Evolutionary conservation across 129 eudicot genomes (phyloP), one percentile per base, ranked within the genome.

Genomic region (Lactuca sativa): DNA sequence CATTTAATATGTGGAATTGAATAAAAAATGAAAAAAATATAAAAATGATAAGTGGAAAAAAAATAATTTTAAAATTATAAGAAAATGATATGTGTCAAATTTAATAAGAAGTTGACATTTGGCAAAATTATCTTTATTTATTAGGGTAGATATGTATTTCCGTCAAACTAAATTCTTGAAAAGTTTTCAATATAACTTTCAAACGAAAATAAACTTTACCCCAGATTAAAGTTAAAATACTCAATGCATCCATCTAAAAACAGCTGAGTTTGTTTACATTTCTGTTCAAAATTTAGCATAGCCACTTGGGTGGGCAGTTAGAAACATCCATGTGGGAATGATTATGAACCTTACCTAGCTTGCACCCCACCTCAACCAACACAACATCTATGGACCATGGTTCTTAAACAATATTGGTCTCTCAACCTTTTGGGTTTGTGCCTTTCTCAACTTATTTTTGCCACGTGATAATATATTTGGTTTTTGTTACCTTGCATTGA

Each of bases 291-390:
- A 66, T 44, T 16, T 34, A 57, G 37, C 73, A 48, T 66, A 56
- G 21, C 62, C 73, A 66, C 61, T 56, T 59, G 80, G 62, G 52
- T 47, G 74, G 80, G 74, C 55, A 49, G 74, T 75, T 34, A 49
- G 38, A 74, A 66, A 65, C 73, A 66, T 75, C 68, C 80, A 75
- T 67, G 80, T 75, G 80, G 60, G 53, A 53, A 36, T 48, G 74
- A 56, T 64, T 43, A 66, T 75, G 62, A 75, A 36, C 53, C 66
- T 43, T 34, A 43, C 67, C 59, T 65, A 66, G 66, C 54, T 66
- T 74, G 71, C 70, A 74, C 78, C 78, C 79, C 74, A 66, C 66
- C 73, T 65, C 58, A 59, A 36, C 32, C 12, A 67, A 60, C 56
- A 55, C 56, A 73, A 53, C 53, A 66, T 58, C 72, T 74, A 67